Conservation (phyloP, 208 protist species). For the Paratrypanosoma confusum region DNA sequence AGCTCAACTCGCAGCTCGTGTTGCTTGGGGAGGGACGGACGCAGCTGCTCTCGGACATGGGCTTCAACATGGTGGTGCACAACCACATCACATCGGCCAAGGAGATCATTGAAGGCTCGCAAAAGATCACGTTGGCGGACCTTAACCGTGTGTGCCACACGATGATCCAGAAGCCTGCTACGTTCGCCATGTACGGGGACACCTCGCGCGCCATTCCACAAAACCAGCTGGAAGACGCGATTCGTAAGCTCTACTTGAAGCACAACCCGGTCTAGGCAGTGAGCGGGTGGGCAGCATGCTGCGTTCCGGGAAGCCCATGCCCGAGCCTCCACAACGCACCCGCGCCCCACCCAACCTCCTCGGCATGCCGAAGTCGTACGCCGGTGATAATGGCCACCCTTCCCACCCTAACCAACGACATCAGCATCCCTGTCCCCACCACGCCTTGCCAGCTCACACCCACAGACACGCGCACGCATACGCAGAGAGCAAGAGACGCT, state of each 20-base stretch:
- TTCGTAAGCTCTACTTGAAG: slow-evolving; percentile 36
- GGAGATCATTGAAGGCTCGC: slow-evolving; percentile 57
- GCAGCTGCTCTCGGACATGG: slow-evolving; percentile 82
- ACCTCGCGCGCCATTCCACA: slow-evolving; percentile 50
- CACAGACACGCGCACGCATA: too few relatives aligned
- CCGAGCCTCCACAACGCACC: too few relatives aligned
- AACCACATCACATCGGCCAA: slow-evolving; percentile 64
- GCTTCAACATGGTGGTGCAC: slow-evolving; percentile 75
- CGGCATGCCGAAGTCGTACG: too few relatives aligned
- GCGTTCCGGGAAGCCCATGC: too few relatives aligned
- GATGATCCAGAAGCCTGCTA: slow-evolving; percentile 55
- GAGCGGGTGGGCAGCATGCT: too few relatives aligned
- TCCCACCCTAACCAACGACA: too few relatives aligned
- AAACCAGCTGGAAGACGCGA: slow-evolving; percentile 27
- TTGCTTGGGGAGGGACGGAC: slow-evolving; percentile 71
- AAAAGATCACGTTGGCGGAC: slow-evolving; percentile 53
- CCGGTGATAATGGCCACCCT: too few relatives aligned
- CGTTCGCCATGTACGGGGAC: slow-evolving; percentile 73
- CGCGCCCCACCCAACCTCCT: too few relatives aligned
- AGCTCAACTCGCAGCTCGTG: slow-evolving; percentile 75
- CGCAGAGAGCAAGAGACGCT: too few relatives aligned
- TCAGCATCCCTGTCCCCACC: too few relatives aligned
- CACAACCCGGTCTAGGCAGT: too few relatives aligned
- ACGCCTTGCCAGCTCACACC: too few relatives aligned
- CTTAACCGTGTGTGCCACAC: slow-evolving; percentile 45